Evolutionary conservation across 176 grass and related monocot species (phyloP).

Genomic region (Zea mays): DNA sequence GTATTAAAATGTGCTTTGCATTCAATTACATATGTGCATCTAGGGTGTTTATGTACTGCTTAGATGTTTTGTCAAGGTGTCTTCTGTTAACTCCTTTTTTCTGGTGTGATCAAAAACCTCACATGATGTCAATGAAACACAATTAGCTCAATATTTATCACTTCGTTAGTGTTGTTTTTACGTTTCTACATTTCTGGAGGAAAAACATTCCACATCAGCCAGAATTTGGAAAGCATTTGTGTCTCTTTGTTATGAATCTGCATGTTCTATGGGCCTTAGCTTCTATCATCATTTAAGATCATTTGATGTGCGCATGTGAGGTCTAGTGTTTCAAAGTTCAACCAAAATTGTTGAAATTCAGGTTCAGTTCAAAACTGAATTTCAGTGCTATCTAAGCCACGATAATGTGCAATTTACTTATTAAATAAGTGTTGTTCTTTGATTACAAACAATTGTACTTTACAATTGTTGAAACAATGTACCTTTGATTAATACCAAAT

Average conservation of each 20-base stretch:
- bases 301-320: too few relatives aligned
- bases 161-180: neutral
- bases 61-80: neutral
- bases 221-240: neutral
- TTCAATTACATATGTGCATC: neutral
- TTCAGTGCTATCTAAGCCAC: too few relatives aligned
- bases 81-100: neutral
- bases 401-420: too few relatives aligned
- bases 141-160: neutral
- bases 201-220: neutral
- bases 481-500: too few relatives aligned
- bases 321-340: too few relatives aligned
- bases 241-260: neutral
- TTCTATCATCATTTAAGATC: constrained; percentile 21
- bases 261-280: constrained; percentile 3
- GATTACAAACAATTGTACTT: too few relatives aligned
- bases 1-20: neutral
- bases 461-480: too few relatives aligned
- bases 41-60: neutral
- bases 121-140: neutral
- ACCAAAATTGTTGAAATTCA: too few relatives aligned
- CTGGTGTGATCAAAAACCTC: neutral
- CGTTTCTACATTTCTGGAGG: neutral
- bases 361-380: too few relatives aligned
- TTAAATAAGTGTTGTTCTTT: too few relatives aligned